Percentiles rank a stretch among this genome's conserved stretches.
Evolutionary conservation across 495 filamentous ascomycete genomes (phyloP).

Genomic region (Darksidea phi): DNA sequence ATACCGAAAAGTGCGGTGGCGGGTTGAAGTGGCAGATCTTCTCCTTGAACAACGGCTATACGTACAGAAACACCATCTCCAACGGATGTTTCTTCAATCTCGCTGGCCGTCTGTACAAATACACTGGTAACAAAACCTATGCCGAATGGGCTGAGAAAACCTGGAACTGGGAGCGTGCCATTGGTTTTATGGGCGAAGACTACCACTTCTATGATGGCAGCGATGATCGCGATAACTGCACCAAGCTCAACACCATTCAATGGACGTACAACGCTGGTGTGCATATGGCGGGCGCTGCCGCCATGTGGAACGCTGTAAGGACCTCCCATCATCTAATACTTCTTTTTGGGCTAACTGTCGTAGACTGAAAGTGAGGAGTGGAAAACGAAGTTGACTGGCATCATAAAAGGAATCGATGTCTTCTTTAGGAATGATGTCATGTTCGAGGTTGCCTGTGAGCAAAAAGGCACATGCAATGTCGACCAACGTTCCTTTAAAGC

Average conservation of each 20-base stretch:
- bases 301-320: conserved; percentile 72
- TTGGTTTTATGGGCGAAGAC: conserved; percentile 54
- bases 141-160: conserved; percentile 69
- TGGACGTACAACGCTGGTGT: conserved; percentile 78
- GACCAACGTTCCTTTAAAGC: conserved; percentile 77
- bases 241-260: conserved; percentile 59
- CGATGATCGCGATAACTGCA: conserved; percentile 57
- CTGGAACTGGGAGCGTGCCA: conserved; percentile 64
- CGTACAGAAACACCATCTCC: conserved; percentile 76
- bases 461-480: conserved; percentile 60
- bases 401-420: conserved; percentile 53
- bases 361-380: conserved; percentile 53
- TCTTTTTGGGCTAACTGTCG: conserved; percentile 20
- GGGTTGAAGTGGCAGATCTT: conserved; percentile 86
- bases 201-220: conserved; percentile 69
- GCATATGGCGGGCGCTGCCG: conserved; percentile 68
- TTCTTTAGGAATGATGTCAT: conserved; percentile 63
- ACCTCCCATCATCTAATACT: background rate
- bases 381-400: conserved; percentile 56
- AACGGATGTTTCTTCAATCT: conserved; percentile 81
- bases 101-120: conserved; percentile 70
- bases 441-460: conserved; percentile 70
- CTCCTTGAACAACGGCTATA: conserved; percentile 75
- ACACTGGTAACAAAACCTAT: conserved; percentile 76
- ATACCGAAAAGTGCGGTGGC: conserved; percentile 64